phyloP scores from a whole-genome alignment of 2,329 filamentous ascomycete species.

The Colletotrichum cuscutae region DNA sequence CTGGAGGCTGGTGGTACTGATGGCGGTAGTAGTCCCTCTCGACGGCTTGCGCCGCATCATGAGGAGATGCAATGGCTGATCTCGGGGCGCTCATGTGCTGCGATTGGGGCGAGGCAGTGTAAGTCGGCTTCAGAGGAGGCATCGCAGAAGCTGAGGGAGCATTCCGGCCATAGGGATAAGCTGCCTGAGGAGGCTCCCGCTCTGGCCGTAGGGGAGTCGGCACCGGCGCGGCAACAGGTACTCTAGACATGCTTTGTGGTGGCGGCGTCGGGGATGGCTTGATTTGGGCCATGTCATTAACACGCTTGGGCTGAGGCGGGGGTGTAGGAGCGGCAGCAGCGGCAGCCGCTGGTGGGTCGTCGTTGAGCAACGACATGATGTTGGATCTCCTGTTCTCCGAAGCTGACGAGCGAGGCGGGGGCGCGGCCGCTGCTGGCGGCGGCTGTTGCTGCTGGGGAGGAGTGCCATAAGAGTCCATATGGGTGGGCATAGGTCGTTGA shows the following conservation, averaged over 20 bases:
- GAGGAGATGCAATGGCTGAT: constrained; percentile 51
- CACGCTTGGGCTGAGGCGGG: constrained; percentile 55
- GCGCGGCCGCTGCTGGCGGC: constrained; percentile 52
- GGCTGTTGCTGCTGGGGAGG: constrained; percentile 44
- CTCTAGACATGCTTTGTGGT: constrained; percentile 56
- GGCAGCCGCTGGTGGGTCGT: constrained; percentile 63
- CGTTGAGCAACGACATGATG: constrained; percentile 71
- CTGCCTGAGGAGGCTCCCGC: constrained; percentile 60
- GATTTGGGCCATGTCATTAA: constrained; percentile 56
- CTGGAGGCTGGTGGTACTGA: constrained; percentile 47
- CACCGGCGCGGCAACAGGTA: constrained; percentile 48
- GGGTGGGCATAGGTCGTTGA: constrained; percentile 44
- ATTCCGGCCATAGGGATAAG: constrained; percentile 57
- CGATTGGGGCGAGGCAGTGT: constrained; percentile 61
- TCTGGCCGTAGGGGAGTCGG: constrained; percentile 59
- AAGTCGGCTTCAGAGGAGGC: constrained; percentile 65
- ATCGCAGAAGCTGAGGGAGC: constrained; percentile 56
- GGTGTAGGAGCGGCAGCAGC: constrained; percentile 37
- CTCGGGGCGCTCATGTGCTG: constrained; percentile 59
- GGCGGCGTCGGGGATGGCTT: constrained; percentile 62
- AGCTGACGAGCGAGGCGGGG: constrained; percentile 52
- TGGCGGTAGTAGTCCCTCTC: constrained; percentile 63
- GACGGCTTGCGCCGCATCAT: constrained; percentile 49
- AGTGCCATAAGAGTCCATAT: constrained; percentile 45
- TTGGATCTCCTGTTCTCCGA: constrained; percentile 70